Conservation (phyloP, 2,329 filamentous ascomycete genomes). For the Aspergillus nomiae region DNA sequence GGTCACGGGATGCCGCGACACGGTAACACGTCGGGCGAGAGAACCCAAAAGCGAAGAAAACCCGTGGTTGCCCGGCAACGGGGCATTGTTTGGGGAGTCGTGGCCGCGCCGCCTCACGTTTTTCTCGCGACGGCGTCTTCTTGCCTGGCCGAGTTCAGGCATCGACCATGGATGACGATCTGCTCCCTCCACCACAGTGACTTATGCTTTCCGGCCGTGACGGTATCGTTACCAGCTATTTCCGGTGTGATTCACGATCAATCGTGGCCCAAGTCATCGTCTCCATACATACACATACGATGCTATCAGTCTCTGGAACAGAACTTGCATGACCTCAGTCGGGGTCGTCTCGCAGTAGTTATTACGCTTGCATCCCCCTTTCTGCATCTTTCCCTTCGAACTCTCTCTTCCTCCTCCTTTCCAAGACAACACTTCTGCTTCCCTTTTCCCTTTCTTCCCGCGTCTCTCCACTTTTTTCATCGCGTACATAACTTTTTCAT, state of each 20-base stretch:
- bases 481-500: not conserved
- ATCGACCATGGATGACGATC: conserved; percentile 15
- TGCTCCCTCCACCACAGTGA: conserved; percentile 13
- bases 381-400: conserved; percentile 19
- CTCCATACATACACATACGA: not conserved
- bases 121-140: conserved; percentile 21
- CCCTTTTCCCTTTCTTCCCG: conserved; percentile 12
- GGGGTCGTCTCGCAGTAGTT: not conserved
- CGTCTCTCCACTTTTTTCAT: not conserved
- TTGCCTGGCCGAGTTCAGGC: conserved; percentile 20
- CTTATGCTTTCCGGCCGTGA: conserved; percentile 10
- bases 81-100: conserved; percentile 18
- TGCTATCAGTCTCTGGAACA: no score
- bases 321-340: conserved; percentile 1
- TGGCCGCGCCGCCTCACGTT: conserved; percentile 21
- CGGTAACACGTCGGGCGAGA: conserved; percentile 13
- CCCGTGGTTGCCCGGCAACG: conserved; percentile 55
- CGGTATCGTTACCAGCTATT: conserved; percentile 20
- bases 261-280: not conserved
- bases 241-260: not conserved
- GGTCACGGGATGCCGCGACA: conserved; percentile 23
- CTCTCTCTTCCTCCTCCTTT: conserved; percentile 18
- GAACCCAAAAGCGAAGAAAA: conserved; percentile 8
- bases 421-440: not conserved
- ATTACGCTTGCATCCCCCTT: conserved; percentile 6